Evolutionary conservation across 352 stramenopile genomes (phyloP), one percentile per base, ranked within the genome.

Genomic region (Globisporangium rhizosaccharum): DNA sequence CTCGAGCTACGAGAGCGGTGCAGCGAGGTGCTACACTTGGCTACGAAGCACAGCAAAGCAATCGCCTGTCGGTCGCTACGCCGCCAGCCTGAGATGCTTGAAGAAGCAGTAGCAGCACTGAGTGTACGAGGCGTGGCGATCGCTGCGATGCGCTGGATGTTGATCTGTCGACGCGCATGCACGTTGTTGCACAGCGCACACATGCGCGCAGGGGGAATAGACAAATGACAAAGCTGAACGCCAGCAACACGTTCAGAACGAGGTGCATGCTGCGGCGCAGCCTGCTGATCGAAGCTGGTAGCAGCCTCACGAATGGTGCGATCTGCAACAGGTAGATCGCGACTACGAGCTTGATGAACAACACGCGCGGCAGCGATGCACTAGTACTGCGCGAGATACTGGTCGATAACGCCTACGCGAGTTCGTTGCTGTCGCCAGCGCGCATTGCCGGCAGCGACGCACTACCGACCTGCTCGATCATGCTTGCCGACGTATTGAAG

Each of bases 401-500:
- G 49, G 44, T 39, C 26, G 56, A 9, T 37, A 53, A 60, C 18
- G 54, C 37, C 33, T 39, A 42, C 41, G 49, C 37, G 12, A 48
- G 44, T 5, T 10, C n/a, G 15, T 5, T 20, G n/a, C 3, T n/a
- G 17, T 2, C n/a, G 17, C 44, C n/a, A 3, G 12, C n/a, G n/a
- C 44, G 15, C 4, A 48, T 48, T 2, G 28, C 57, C 7, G 28
- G 36, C 30, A 51, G 57, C 7, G 56, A 42, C 51, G 56, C 46
- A 9, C 47, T 67, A 15, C 67, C 68, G 37, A 87, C 77, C 36
- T 76, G 71, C 55, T 85, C 77, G 60, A 87, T 74, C 74, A 87
- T 87, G 49, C 71, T 65, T 2, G 77, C 77, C 75, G 75, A 87
- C 42, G 77, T 87, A 51, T 83, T 85, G 59, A 87, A 83, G 37